Conservation (phyloP, 1,284 basidiomycete genomes). For the Moniliella sp. region DNA sequence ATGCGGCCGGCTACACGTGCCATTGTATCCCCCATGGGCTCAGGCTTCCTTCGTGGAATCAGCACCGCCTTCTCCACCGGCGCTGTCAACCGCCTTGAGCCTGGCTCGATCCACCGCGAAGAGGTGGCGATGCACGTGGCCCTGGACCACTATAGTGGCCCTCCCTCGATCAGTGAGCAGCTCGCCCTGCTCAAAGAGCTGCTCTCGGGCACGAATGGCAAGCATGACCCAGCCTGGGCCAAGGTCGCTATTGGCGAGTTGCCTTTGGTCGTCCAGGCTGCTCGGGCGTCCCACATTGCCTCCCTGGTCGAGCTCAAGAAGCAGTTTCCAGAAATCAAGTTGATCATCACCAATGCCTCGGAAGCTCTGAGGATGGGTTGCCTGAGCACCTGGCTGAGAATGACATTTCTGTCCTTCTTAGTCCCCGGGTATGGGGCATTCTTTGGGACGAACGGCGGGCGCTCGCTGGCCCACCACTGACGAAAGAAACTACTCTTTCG, state of each 20-base stretch:
- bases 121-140: conserved; percentile 51
- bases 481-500: conserved; percentile 45
- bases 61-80: conserved; percentile 10
- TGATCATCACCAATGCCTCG: conserved; percentile 47
- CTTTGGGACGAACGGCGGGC: conserved; percentile 51
- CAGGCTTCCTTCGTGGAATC: conserved; percentile 41
- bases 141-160: conserved; percentile 38
- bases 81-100: conserved; percentile 37
- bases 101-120: conserved; percentile 45
- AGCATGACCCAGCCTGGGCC: conserved; percentile 28
- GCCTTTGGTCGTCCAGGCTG: conserved; percentile 50
- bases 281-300: conserved; percentile 54
- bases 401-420: conserved; percentile 51
- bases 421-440: conserved; percentile 44
- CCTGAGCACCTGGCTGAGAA: conserved; percentile 51
- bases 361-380: conserved; percentile 46
- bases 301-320: conserved; percentile 51
- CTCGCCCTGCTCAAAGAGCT: conserved; percentile 49
- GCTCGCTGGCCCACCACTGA: conserved; percentile 53
- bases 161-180: conserved; percentile 46
- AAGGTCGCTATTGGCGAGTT: conserved; percentile 37
- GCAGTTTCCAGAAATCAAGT: conserved; percentile 46
- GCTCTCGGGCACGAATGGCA: conserved; percentile 42
- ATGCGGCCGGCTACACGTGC: conserved; percentile 45
- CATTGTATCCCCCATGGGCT: conserved; percentile 33